These are phyloP conservation scores for Alliaria petiolata DNA, from an alignment of 345 rosid genomes.

Conservation along the genomic window DNA sequence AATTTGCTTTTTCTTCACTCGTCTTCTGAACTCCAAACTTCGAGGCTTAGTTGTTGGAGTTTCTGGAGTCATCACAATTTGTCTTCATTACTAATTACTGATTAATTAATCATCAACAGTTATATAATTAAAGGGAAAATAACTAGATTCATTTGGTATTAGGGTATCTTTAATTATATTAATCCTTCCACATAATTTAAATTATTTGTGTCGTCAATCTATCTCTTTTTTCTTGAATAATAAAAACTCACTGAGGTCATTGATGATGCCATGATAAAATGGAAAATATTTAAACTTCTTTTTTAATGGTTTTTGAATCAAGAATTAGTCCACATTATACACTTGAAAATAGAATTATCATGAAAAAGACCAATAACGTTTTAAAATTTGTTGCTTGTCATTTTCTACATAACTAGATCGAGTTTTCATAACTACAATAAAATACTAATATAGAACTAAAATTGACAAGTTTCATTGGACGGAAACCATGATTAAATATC, in stretches of 20 bases:
- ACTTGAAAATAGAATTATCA: background rate
- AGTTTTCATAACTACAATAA: background rate
- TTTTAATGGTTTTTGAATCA: conserved; percentile 3
- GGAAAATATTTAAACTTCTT: background rate
- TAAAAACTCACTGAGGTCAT: conserved; percentile 25
- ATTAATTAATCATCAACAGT: conserved; percentile 13
- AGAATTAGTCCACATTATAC: conserved; percentile 16
- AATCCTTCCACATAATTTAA: background rate
- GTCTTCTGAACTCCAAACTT: conserved; percentile 30
- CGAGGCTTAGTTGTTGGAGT: conserved; percentile 34
- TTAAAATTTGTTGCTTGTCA: background rate
- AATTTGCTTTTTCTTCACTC: conserved; percentile 5
- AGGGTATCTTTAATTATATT: background rate
- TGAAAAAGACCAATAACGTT: conserved; percentile 11
- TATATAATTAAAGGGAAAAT: background rate
- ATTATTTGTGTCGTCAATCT: conserved; percentile 4
- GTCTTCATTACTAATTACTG: background rate
- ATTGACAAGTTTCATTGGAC: background rate
- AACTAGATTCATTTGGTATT: background rate
- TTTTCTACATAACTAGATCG: background rate
- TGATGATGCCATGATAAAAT: conserved; percentile 25
- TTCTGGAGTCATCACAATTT: conserved; percentile 27
- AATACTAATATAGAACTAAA: background rate
- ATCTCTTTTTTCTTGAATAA: background rate
- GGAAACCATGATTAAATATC: background rate